Base-by-base conservation (phyloP, 2,329 filamentous ascomycete species). In the Nannizzia gypsea region DNA sequence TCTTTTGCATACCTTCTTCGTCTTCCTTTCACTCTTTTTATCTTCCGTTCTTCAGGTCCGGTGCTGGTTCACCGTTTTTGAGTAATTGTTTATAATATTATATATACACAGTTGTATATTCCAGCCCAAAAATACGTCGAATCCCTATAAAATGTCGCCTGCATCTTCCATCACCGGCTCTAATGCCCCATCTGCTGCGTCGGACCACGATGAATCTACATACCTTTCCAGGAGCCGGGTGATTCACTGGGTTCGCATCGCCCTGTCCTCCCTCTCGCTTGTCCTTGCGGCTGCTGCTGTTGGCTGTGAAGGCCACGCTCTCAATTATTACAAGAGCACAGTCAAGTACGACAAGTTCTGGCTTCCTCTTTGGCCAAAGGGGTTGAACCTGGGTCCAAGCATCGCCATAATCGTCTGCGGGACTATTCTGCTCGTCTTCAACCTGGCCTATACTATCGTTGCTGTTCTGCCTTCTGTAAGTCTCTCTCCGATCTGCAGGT, bases 311-410 rank as follows among this genome's bases (percentile, higher is more conserved):
- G 70, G 67, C 5, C 68, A 72, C n/a, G 69, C 74, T 22, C 65
- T 74, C n/a, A 68, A 67, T 3, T 70, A 72, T 55, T 76, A 77
- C 62, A 69, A 70, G 13, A 59, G 62, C 13, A 76, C 75, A 3
- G 66, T 67, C n/a, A 63, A 68, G 20, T 74, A 70, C 61, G 66
- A 67, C 6, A 62, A 65, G 22, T 66, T 67, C 15, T 68, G 71
- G 46, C 65, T 77, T 4, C 66, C 69, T 22, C 67, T 77, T 1
- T 77, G 75, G 75, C 75, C 75, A 2, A 59, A 70, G 59, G 72
- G 76, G 60, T 63, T 77, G 54, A 74, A 77, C 61, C 34, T 74
- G 9, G 70, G 72, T 22, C 74, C 74, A 11, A 73, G 72, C 0
- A 66, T 72, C 17, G 72, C 71, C 15, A 63, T 71, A 0, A 61